Evolutionary conservation across 148 eudicot genomes (phyloP).

Genomic region (Cornus florida): DNA sequence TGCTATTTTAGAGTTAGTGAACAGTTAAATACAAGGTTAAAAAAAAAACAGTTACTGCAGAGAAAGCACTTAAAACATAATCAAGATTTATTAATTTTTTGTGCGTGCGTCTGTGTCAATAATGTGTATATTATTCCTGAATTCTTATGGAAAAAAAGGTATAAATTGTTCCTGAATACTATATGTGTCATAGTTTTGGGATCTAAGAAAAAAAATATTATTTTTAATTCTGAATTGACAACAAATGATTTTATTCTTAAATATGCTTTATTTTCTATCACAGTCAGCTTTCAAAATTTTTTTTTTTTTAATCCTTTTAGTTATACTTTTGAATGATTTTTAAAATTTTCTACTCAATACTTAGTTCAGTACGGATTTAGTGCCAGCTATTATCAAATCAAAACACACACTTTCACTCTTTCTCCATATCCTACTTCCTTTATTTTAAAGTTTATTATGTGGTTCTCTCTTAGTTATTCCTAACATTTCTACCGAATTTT

Average conservation of each 20-base stretch:
- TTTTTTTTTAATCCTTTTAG: neutral
- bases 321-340: neutral
- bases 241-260: neutral
- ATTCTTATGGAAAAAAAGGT: no score
- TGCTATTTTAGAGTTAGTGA: no score
- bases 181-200: neutral
- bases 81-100: no score
- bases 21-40: no score
- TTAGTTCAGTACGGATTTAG: no score
- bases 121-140: no score
- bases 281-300: neutral
- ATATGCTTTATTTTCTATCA: neutral
- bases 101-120: neutral
- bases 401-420: neutral
- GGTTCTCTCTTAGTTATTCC: no score
- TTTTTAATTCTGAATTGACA: constrained; percentile 16
- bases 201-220: neutral
- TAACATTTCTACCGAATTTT: neutral
- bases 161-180: neutral
- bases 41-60: neutral
- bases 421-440: no score
- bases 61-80: neutral
- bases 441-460: neutral
- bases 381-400: neutral
- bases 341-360: neutral